Evolutionary conservation across 1,139 yeast genomes (phyloP), one percentile per base, ranked within the genome.

Genomic region (Yamadazyma buinensis): DNA sequence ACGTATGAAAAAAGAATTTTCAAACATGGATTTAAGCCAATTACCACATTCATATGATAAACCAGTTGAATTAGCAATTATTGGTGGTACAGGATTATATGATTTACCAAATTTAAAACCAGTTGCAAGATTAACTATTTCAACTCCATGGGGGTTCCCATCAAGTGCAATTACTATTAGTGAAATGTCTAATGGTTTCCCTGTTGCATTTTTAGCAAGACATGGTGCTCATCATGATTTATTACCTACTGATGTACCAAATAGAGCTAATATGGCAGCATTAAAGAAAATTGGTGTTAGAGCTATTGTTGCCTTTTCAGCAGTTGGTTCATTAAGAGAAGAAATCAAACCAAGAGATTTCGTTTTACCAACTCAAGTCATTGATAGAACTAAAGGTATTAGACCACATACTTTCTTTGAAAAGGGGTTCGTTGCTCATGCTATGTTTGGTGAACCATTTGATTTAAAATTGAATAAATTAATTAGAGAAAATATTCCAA

Each of bases 61-160:
- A 30, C 57, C 58, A 25, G 86, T 92, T 18, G 72, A 77, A 28
- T 71, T 92, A 32, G 97, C 95, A 29, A 78, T 92, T 45, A 92
- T 92, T 56, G 98, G 98, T 26, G 98, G 98, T 29, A 92, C 98
- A 3, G 99, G 99, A n/a, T 74, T 92, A 29, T 92, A 92, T 67
- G 84, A 86, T 39, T 72, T 92, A 41, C 87, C 84, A 29, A 79
- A 86, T 38, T 69, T 90, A 43, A 75, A 81, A 31, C 95, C 96
- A 3, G 94, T 88, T 34, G 97, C 97, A 18, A 71, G 84, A 47
- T 64, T 88, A 34, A 77, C 85, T 7, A 61, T 87, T 36, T 74
- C 82, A 14, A 92, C 98, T 8, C 99, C 99, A 17, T 92, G 98
- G 97, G 99, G 98, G 7, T 75, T 73, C 48, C 96, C 99, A 15